Conservation (phyloP, 2,329 filamentous ascomycete genomes). For the Truncatella angustata region DNA sequence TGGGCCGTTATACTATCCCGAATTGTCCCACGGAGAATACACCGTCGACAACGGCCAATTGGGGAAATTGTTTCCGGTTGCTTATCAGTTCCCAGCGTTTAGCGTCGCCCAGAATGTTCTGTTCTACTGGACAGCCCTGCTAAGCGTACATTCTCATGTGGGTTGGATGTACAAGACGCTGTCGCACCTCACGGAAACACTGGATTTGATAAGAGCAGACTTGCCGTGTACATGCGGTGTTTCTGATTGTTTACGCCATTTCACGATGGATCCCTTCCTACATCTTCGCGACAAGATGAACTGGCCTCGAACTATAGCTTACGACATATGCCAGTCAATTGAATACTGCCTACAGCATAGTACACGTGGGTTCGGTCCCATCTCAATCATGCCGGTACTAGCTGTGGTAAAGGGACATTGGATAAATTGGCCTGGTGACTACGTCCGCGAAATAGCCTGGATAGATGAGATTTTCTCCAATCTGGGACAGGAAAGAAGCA, state of each 20-base stretch:
- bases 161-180: constrained; percentile 5
- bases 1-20: constrained; percentile 18
- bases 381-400: constrained; percentile 9
- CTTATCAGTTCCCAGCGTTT: constrained; percentile 21
- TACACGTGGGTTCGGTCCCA: constrained; percentile 17
- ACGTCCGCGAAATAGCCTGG: constrained; percentile 10
- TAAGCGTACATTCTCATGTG: constrained; percentile 15
- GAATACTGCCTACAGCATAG: constrained; percentile 18
- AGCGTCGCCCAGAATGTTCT: constrained; percentile 17
- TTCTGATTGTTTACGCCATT: not conserved
- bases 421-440: not conserved
- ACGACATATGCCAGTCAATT: constrained; percentile 20
- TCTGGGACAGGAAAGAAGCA: not conserved
- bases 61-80: constrained; percentile 16
- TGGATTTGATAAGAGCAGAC: not conserved
- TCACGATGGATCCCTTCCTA: not conserved
- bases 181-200: not conserved
- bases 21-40: constrained; percentile 15
- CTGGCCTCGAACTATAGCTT: constrained; percentile 12
- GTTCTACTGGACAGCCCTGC: constrained; percentile 17
- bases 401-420: constrained; percentile 10
- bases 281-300: constrained; percentile 1
- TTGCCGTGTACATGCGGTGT: not conserved
- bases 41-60: not conserved
- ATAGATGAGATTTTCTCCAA: not conserved